phyloP scores from a whole-genome alignment of 2,329 filamentous ascomycete genomes.

The Aspergillus neotritici region DNA sequence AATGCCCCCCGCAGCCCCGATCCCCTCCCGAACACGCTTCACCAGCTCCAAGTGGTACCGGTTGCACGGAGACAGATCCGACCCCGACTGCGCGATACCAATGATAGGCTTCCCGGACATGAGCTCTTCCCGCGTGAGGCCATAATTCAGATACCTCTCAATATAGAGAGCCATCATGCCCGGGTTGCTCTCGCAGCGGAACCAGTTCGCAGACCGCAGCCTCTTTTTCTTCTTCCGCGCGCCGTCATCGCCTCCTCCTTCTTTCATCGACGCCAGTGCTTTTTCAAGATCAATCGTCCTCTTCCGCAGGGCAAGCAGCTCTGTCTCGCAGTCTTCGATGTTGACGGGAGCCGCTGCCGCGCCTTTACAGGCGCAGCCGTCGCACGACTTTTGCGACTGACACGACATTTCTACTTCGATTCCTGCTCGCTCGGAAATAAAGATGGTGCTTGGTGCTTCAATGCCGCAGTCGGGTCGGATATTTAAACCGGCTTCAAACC shows the following conservation, averaged over 20 bases:
- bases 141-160: conserved; percentile 49
- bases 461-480: not conserved
- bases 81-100: conserved; percentile 49
- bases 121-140: conserved; percentile 46
- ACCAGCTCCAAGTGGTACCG: conserved; percentile 46
- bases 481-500: not conserved
- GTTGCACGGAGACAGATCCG: conserved; percentile 48
- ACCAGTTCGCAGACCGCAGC: conserved; percentile 43
- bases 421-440: too few species aligned
- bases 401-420: conserved; percentile 11
- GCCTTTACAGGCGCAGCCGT: conserved; percentile 30
- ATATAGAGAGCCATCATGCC: conserved; percentile 46
- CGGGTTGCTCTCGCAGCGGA: conserved; percentile 39
- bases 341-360: conserved; percentile 19
- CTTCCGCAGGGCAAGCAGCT: conserved; percentile 34
- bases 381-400: conserved; percentile 23
- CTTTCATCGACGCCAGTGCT: conserved; percentile 25
- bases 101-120: conserved; percentile 48
- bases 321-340: conserved; percentile 39
- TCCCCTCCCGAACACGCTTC: conserved; percentile 48
- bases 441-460: not conserved
- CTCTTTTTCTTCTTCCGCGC: conserved; percentile 17
- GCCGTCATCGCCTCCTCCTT: conserved; percentile 10
- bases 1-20: conserved; percentile 46
- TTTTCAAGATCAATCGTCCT: conserved; percentile 36